Conservation (phyloP, 2,329 filamentous ascomycete species). For the Trichoderma gracile region DNA sequence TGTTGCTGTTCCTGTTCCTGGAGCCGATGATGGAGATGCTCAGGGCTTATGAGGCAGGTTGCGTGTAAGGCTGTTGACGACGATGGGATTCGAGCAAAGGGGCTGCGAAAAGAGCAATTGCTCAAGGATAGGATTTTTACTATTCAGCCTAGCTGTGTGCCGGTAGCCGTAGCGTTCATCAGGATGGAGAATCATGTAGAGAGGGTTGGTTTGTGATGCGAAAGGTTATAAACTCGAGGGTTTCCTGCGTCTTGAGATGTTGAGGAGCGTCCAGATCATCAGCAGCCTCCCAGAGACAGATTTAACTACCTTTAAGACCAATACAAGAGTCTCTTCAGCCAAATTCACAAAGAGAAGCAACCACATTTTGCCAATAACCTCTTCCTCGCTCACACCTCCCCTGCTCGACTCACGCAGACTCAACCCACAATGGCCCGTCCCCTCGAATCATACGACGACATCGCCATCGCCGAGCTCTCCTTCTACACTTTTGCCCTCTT, state of each 20-base stretch:
- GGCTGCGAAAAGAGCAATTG: not conserved
- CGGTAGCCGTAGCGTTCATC: not conserved
- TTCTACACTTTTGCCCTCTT: constrained; percentile 36
- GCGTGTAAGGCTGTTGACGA: not conserved
- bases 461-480: constrained; percentile 38
- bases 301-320: not conserved
- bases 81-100: not conserved
- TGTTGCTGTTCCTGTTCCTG: not conserved
- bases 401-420: too few species aligned
- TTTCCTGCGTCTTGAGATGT: not conserved
- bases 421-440: constrained; percentile 27
- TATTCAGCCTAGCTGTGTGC: constrained; percentile 4
- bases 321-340: not conserved
- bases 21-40: not conserved
- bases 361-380: not conserved
- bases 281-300: not conserved
- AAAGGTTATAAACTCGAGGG: constrained; percentile 13
- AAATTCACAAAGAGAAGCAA: not conserved
- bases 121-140: not conserved
- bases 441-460: constrained; percentile 36
- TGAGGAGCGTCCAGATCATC: not conserved
- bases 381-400: not conserved
- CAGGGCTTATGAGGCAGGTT: not conserved
- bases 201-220: not conserved
- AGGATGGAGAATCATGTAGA: not conserved